phyloP scores from a whole-genome alignment of 75 land plant genomes.

The Ceratopteris richardii region DNA sequence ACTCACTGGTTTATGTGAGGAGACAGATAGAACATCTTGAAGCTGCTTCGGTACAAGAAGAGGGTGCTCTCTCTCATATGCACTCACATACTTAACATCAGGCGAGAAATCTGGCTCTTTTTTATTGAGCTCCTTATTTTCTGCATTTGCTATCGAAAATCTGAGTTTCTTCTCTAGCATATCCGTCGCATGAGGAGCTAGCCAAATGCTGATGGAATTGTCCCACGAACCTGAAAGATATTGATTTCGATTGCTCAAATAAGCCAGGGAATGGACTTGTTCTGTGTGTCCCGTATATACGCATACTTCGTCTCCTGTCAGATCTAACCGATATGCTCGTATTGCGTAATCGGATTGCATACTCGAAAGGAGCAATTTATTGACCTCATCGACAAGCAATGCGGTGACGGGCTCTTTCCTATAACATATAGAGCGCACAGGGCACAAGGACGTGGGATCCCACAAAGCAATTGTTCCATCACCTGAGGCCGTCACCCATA shows the following conservation, averaged over 20 bases:
- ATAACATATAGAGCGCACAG: slow-evolving; percentile 7
- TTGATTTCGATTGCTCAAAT: slow-evolving; percentile 10
- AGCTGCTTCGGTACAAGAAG: slow-evolving; percentile 13
- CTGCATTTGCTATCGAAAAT: too few relatives aligned
- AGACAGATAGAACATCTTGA: background rate
- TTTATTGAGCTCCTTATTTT: background rate
- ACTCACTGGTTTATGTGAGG: background rate
- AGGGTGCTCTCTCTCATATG: slow-evolving; percentile 22
- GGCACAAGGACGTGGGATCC: slow-evolving; percentile 12
- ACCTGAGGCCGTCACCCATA: slow-evolving; percentile 21
- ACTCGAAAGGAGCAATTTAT: slow-evolving; percentile 15
- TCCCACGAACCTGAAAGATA: slow-evolving; percentile 28
- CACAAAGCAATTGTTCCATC: slow-evolving; percentile 16
- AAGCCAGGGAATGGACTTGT: slow-evolving; percentile 19
- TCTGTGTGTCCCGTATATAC: slow-evolving; percentile 21
- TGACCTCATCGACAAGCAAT: slow-evolving; percentile 19
- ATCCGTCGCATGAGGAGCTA: slow-evolving; percentile 4
- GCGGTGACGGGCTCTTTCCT: slow-evolving; percentile 17
- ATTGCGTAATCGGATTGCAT: slow-evolving; percentile 11
- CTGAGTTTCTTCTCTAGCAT: too few relatives aligned
- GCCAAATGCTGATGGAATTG: slow-evolving; percentile 17
- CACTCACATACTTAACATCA: slow-evolving; percentile 9
- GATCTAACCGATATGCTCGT: slow-evolving; percentile 3
- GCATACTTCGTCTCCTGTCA: slow-evolving; percentile 18
- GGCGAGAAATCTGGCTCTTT: background rate